A percentile compares a stretch with the other conserved stretches of the same genome.
These are phyloP conservation scores for Dillenia suffruticosa DNA, from an alignment of 164 flowering plant species.

Conservation along the genomic window DNA sequence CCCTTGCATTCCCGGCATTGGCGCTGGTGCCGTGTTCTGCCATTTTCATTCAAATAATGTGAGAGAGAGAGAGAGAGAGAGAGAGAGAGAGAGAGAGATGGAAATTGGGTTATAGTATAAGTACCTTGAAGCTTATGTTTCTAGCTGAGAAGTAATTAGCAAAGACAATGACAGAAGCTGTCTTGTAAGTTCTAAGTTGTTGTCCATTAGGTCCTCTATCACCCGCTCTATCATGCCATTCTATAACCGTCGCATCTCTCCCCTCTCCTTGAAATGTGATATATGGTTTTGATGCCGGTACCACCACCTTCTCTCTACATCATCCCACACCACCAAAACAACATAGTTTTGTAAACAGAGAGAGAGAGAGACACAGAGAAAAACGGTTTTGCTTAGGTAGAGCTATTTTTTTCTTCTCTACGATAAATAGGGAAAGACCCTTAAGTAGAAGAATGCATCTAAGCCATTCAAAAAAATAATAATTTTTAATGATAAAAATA, in stretches of 20 bases:
- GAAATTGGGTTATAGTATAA: neutral
- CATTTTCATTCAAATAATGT: neutral
- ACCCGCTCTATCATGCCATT: slow-evolving; percentile 89
- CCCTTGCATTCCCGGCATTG: slow-evolving; percentile 90
- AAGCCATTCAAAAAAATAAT: no score
- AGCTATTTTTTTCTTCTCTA: neutral
- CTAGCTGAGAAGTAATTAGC: slow-evolving; percentile 77
- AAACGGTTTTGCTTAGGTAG: neutral
- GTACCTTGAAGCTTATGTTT: slow-evolving; percentile 94
- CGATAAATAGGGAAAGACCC: no score
- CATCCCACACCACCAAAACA: slow-evolving; percentile 3
- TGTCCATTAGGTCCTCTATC: slow-evolving; percentile 79
- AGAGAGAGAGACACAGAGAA: neutral
- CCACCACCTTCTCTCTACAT: slow-evolving; percentile 86
- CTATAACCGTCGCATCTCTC: slow-evolving; percentile 64
- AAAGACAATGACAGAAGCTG: slow-evolving; percentile 83
- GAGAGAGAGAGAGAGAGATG: neutral
- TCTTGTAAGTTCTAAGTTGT: slow-evolving; percentile 76
- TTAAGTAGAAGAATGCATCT: no score
- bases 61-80: neutral
- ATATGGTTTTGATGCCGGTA: slow-evolving; percentile 77
- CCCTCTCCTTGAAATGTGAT: slow-evolving; percentile 88
- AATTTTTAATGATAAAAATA: no score
- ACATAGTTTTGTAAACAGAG: neutral
- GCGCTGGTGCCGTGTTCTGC: slow-evolving; percentile 96